Conservation (phyloP, 495 filamentous ascomycete genomes). For the Parachaetomium inaequale region DNA sequence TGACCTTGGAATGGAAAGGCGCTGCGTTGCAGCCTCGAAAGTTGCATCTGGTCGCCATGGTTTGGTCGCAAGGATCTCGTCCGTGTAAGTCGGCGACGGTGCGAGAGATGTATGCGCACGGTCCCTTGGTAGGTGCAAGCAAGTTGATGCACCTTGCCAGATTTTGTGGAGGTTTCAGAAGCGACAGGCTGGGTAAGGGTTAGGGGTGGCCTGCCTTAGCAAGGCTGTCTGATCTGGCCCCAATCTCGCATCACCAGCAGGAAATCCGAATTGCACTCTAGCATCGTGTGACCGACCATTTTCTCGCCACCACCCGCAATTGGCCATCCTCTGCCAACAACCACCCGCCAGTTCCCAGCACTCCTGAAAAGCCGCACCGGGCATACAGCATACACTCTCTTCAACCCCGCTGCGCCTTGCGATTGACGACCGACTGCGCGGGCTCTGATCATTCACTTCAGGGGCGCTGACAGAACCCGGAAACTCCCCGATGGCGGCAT, state of each 20-base stretch:
- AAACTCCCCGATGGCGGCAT: conserved; percentile 6
- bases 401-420: neutral
- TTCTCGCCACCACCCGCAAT: neutral
- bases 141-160: no score
- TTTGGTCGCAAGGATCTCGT: no score
- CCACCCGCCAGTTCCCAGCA: neutral
- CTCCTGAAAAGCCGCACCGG: neutral
- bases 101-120: no score
- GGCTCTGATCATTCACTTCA: conserved; percentile 3
- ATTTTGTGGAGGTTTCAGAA: no score
- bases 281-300: neutral
- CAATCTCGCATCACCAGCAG: neutral
- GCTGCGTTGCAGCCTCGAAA: no score
- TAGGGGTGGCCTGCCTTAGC: neutral
- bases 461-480: neutral
- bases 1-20: no score
- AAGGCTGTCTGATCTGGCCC: neutral
- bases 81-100: no score
- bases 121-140: no score
- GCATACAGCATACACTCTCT: neutral
- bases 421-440: neutral
- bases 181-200: neutral
- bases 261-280: neutral
- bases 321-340: neutral
- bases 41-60: no score